Evolutionary conservation across 2,329 filamentous ascomycete genomes (phyloP), one percentile per base, ranked within the genome.

Genomic region (Sphaerostilbella broomeana): DNA sequence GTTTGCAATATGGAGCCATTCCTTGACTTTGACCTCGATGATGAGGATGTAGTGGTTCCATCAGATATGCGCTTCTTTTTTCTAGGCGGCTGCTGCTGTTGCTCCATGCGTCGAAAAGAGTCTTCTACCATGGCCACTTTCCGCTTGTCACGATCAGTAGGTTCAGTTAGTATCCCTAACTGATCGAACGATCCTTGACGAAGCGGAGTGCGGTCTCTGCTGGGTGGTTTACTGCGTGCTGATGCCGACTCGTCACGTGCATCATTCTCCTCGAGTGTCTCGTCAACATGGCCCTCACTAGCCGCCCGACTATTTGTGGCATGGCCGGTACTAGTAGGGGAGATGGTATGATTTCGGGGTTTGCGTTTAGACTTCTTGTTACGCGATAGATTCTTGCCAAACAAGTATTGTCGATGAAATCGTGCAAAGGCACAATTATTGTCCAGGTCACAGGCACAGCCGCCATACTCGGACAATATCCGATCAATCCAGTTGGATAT

Each of bases 381-480:
- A 19, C 64, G 68, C 5, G 59, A 43, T 16, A 73, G 70, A 10
- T 61, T 54, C 40, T 68, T 72, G 27, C 60, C 59, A 40, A 55
- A 59, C 2, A 73, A 60, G 51, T 79, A 77, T 37, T 72, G 74
- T 35, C 73, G 68, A 52, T 79, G 74, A 48, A 82, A 82, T 15
- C 75, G 73, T 43, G 68, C 69, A 60, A 83, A 82, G 3, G 77
- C 74, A 51, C 79, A 83, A 42, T 80, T 74, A 27, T 67, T 63
- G 6, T 75, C 77, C 11, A 78, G 58, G 41, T 82, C 74, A 57
- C 85, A 90, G 4, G 84, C 85, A 60, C 85, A 90, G 13, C 84
- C 84, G 13, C 85, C 85, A 51, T 86, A 84, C 55, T 88, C 84
- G 13, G 83, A 82, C 6, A 89, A 70, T 7, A 88, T 79, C 27